Evolutionary conservation across 2,329 filamentous ascomycete species (phyloP).

Genomic region (Aspergillus arachidicola): DNA sequence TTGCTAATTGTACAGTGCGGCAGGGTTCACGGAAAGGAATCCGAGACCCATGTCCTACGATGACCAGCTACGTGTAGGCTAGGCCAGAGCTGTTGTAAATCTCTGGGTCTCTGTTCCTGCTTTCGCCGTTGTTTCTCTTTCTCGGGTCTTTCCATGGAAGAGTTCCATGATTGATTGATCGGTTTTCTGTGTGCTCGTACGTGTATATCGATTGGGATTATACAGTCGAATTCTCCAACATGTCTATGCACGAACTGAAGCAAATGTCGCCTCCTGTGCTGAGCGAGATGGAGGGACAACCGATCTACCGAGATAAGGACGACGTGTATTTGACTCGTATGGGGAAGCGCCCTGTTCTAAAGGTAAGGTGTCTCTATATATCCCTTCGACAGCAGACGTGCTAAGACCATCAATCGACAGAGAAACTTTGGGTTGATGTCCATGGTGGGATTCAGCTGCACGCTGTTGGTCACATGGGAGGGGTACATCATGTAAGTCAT

Average conservation of each 20-base stretch:
- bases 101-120: background rate
- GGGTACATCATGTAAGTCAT: constrained; percentile 37
- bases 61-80: too few relatives aligned
- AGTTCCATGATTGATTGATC: too few relatives aligned
- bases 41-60: background rate
- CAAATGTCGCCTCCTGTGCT: constrained; percentile 11
- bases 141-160: too few relatives aligned
- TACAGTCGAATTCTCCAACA: background rate
- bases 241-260: constrained; percentile 12
- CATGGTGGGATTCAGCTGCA: constrained; percentile 45
- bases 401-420: constrained; percentile 19
- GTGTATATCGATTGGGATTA: background rate
- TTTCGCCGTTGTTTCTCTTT: background rate
- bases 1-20: background rate
- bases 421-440: constrained; percentile 45
- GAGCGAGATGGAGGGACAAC: constrained; percentile 15
- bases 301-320: constrained; percentile 34
- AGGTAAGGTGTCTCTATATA: constrained; percentile 24
- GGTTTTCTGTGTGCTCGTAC: background rate
- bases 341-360: constrained; percentile 55
- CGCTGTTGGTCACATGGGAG: constrained; percentile 45
- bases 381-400: background rate
- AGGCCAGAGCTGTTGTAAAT: background rate
- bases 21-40: background rate
- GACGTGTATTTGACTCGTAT: constrained; percentile 52